Evolutionary conservation across 2,329 filamentous ascomycete species (phyloP), one percentile per base, ranked within the genome.

Genomic region (Didymella exigua): DNA sequence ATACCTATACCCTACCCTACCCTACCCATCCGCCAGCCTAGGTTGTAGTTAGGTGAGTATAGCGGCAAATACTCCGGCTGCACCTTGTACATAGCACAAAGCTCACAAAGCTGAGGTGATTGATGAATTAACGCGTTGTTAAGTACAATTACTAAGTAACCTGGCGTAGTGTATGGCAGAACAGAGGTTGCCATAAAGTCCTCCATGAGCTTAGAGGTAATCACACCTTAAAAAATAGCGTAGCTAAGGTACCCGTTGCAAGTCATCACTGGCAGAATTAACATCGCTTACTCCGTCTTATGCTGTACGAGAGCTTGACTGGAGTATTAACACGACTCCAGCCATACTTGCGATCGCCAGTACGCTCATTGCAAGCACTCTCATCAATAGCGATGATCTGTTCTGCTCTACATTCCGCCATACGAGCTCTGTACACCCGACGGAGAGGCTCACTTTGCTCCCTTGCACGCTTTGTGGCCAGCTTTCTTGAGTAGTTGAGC

Each of bases 241-340:
- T 46, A 30, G 1, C 2, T 23, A 13, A 52, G 24, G 38, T 61
- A 61, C 0, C 58, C 44, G 16, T 61, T 29, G 4, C 54, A 23
- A 6, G 49, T 54, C 40, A 59, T 30, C 29, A 13, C 29, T 13
- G 29, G 29, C 29, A 30, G 29, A 30, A 30, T 10, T 8, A 13
- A 30, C 29, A 30, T 48, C 8, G 56, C 58, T 30, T 4, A 30
- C 29, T 30, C 4, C 29, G 29, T 33, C 30, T 48, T 42, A 51
- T 16, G 23, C 9, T 19, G 18, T 56, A 48, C 13, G 2, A 8
- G 1, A 51, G 21, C 29, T 42, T 21, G 6, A 51, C 53, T 0
- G 48, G 18, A 3, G 8, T 1, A 3, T 26, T n/a, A 23, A 38
- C 16, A 23, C n/a, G 18, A 23, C 36, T 30, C 29, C 11, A 30